Evolutionary conservation across 805 yeast genomes (phyloP), one percentile per base, ranked within the genome.

Genomic region (Ogataea sp.): DNA sequence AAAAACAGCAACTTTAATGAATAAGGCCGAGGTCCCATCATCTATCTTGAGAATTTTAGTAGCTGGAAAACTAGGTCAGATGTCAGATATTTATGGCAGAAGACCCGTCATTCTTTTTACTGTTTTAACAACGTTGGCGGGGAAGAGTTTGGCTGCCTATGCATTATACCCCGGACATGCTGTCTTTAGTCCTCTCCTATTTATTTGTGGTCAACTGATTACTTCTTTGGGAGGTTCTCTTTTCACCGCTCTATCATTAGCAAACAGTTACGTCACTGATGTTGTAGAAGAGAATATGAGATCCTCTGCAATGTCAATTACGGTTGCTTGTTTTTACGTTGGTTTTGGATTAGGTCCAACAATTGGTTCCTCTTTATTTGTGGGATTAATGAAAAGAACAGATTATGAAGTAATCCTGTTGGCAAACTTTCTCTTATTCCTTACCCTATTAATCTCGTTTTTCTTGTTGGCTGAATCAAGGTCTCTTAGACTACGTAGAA

Each of bases 231-330:
- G 80, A n/a, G 96, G 96, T 20, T 82, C 87, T 0, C 37, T 71
- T 8, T 58, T 75, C 43, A 68, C 79, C 6, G 49, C 80, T 26
- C 50, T 82, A 37, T 74, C 81, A 9, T 60, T 82, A 24, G 62
- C 76, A 11, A 80, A 80, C 52, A 75, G 89, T 43, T 87, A 85
- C 52, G 68, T 83, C 15, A 67, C 86, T 4, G 96, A 87, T 60
- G 76, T 85, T 30, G 79, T 78, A 6, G 80, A 78, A 17, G 71
- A 84, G 1, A 68, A 65, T 26, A 67, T 73, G 40, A 62, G 95
- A 44, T 70, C 76, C 20, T 68, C 72, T 39, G 65, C 71, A 17
- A 62, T 84, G 46, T 85, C 89, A 11, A 60, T 75, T 23, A 61
- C 73, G 20, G 64, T 72, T 53, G 84, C 89, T 10, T 58, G 73